A percentile compares a stretch with the other conserved stretches of the same genome.
Evolutionary conservation across 345 rosid species (phyloP).

Genomic region (Cardamine occulta): DNA sequence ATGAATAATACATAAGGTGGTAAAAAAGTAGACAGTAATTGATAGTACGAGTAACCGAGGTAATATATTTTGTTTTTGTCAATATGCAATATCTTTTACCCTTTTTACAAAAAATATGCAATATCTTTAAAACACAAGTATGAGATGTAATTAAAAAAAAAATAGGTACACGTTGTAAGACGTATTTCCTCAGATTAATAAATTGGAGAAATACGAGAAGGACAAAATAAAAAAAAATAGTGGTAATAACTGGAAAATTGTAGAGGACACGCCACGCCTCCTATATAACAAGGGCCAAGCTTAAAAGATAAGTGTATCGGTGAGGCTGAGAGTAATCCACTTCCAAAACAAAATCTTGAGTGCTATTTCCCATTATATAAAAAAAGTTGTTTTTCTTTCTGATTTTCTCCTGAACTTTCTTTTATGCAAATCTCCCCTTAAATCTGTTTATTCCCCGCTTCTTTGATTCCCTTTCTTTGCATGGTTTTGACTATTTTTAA

Average conservation of each 20-base stretch:
- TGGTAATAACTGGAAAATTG: background rate
- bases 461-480: background rate
- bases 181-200: slow-evolving; percentile 11
- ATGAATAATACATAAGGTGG: no score
- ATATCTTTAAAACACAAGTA: background rate
- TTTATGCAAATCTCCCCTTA: background rate
- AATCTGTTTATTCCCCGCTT: slow-evolving; percentile 10
- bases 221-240: background rate
- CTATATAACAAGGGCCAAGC: slow-evolving; percentile 32
- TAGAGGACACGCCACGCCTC: slow-evolving; percentile 33
- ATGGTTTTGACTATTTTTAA: slow-evolving; percentile 1
- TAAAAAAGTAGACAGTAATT: background rate
- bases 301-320: slow-evolving; percentile 24
- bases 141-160: background rate
- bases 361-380: background rate
- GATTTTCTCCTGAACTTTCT: slow-evolving; percentile 10
- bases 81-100: background rate
- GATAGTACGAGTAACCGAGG: no score
- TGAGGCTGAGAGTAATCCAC: slow-evolving; percentile 44
- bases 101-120: no score
- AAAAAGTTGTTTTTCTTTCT: background rate
- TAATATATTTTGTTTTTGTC: no score
- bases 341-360: slow-evolving; percentile 23
- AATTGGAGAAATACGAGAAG: slow-evolving; percentile 13
- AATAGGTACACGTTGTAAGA: background rate